Percentiles rank a stretch among this genome's conserved stretches.
Evolutionary conservation across 768 basidiomycete genomes (phyloP).

Genomic region (Ramaria rubella): DNA sequence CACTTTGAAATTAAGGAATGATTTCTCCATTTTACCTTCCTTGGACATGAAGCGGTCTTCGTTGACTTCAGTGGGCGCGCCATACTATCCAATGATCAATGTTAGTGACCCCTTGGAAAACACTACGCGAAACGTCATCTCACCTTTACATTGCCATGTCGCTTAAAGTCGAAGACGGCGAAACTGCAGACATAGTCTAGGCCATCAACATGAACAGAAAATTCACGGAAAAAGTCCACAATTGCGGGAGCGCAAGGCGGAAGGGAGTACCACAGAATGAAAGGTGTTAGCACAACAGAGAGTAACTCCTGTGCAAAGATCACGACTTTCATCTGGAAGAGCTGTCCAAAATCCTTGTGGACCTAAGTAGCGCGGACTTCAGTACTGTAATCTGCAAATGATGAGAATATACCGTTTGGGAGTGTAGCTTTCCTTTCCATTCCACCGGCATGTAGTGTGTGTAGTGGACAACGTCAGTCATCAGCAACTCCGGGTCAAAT

Average conservation of each 20-base stretch:
- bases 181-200: constrained; percentile 97
- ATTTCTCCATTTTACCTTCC: constrained; percentile 99
- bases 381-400: not conserved
- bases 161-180: constrained; percentile 95
- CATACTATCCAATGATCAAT: constrained; percentile 48
- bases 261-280: constrained; percentile 89
- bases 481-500: constrained; percentile 88
- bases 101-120: not conserved
- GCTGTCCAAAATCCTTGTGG: constrained; percentile 82
- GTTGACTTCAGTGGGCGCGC: constrained; percentile 63
- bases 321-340: constrained; percentile 89
- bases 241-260: constrained; percentile 85
- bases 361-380: constrained; percentile 40
- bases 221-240: constrained; percentile 97
- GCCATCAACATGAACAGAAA: constrained; percentile 93
- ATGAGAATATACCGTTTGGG: constrained; percentile 58
- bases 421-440: constrained; percentile 86
- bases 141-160: constrained; percentile 89
- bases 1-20: constrained; percentile 89
- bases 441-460: constrained; percentile 95
- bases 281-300: constrained; percentile 89
- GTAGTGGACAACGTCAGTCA: constrained; percentile 87
- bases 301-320: constrained; percentile 84
- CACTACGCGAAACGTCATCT: constrained; percentile 13
- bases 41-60: constrained; percentile 78